These are phyloP conservation scores for Myochromella boudieri DNA, from an alignment of 768 basidiomycete species.

Conservation along the genomic window DNA sequence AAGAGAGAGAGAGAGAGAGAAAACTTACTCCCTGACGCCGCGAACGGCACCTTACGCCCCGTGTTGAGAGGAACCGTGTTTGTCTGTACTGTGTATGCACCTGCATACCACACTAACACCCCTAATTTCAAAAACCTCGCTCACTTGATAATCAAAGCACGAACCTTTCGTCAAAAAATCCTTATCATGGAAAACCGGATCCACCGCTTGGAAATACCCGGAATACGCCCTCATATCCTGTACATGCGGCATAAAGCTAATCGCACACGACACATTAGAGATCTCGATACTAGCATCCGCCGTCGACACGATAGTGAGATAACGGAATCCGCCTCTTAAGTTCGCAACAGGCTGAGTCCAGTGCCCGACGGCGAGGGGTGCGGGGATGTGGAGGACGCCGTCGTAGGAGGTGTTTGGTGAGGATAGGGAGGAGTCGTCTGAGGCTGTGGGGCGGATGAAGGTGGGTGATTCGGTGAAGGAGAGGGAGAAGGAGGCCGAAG, in stretches of 20 bases:
- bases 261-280: slow-evolving; percentile 49
- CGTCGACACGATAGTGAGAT: slow-evolving; percentile 46
- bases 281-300: slow-evolving; percentile 34
- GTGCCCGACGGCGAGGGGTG: slow-evolving; percentile 34
- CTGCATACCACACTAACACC: slow-evolving; percentile 54
- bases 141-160: not conserved
- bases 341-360: slow-evolving; percentile 49
- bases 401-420: slow-evolving; percentile 42
- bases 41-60: slow-evolving; percentile 48
- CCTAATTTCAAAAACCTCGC: not conserved
- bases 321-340: slow-evolving; percentile 55
- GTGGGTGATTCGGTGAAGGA: slow-evolving; percentile 59
- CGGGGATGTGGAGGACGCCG: slow-evolving; percentile 38
- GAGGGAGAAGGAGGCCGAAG: slow-evolving; percentile 43
- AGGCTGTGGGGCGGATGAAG: slow-evolving; percentile 51
- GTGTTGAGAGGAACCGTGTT: slow-evolving; percentile 52
- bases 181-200: slow-evolving; percentile 42
- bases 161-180: slow-evolving; percentile 51
- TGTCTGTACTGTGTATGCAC: slow-evolving; percentile 62
- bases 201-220: slow-evolving; percentile 51
- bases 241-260: slow-evolving; percentile 56
- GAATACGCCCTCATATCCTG: slow-evolving; percentile 45
- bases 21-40: slow-evolving; percentile 39
- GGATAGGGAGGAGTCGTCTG: slow-evolving; percentile 54
- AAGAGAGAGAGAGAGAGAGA: not conserved